Evolutionary conservation across 1,284 basidiomycete species (phyloP).

Genomic region (Fomitopsis schrenkii): DNA sequence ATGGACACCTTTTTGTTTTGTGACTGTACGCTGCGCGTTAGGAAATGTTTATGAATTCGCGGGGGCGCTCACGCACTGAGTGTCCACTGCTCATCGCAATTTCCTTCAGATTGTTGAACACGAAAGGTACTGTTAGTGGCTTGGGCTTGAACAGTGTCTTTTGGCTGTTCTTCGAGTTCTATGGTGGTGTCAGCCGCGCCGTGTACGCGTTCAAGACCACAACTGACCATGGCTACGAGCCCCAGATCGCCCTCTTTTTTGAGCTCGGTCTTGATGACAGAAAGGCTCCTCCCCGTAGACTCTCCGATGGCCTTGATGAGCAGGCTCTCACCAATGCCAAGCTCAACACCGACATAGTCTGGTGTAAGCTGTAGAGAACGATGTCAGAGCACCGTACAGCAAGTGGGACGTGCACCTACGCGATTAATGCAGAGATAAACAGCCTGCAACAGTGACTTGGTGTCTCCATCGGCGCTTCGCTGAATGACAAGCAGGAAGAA

Average conservation of each 20-base stretch:
- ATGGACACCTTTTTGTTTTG: conserved; percentile 94
- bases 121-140: conserved; percentile 81
- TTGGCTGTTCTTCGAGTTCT: conserved; percentile 94
- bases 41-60: neutral
- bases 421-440: conserved; percentile 98
- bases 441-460: conserved; percentile 74
- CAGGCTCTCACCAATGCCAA: conserved; percentile 95
- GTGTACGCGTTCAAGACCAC: neutral
- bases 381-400: neutral
- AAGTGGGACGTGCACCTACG: conserved; percentile 40
- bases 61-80: conserved; percentile 45
- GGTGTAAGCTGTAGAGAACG: conserved; percentile 70
- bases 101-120: conserved; percentile 83
- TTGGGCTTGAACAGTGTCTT: conserved; percentile 96
- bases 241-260: conserved; percentile 95
- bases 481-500: conserved; percentile 90
- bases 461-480: conserved; percentile 70
- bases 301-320: conserved; percentile 95
- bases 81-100: conserved; percentile 85
- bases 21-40: conserved; percentile 45
- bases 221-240: conserved; percentile 84
- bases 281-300: conserved; percentile 84
- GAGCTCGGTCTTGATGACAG: conserved; percentile 87
- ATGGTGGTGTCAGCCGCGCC: neutral
- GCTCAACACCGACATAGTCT: conserved; percentile 93